Evolutionary conservation across 208 protist genomes (phyloP).

Genomic region (Blastocrithidia nonstop): DNA sequence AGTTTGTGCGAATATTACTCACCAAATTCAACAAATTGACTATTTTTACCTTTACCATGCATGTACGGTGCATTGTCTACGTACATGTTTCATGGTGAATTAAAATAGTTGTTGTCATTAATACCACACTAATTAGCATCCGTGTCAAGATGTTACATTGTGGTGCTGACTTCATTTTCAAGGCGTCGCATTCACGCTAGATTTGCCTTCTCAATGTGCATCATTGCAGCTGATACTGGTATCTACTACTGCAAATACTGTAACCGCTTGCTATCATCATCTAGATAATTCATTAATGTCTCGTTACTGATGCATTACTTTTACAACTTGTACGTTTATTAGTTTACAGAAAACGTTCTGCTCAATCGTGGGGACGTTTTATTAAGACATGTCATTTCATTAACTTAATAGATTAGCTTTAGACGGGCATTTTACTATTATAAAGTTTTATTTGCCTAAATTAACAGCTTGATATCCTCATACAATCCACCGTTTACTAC

Average conservation of each 20-base stretch:
- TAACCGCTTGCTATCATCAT: slow-evolving; percentile 13
- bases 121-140: slow-evolving; percentile 26
- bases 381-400: too few relatives aligned
- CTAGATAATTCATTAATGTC: neutral
- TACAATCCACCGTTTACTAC: slow-evolving; percentile 9
- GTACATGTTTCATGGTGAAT: too few relatives aligned
- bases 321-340: neutral
- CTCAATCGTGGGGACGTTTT: neutral
- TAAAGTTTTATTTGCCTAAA: slow-evolving; percentile 58
- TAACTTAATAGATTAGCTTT: slow-evolving; percentile 6
- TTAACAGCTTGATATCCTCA: slow-evolving; percentile 35
- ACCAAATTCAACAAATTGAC: too few relatives aligned
- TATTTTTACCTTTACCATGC: too few relatives aligned
- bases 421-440: slow-evolving; percentile 43
- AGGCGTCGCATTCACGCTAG: slow-evolving; percentile 23
- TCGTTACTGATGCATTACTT: slow-evolving; percentile 1
- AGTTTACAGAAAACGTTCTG: neutral
- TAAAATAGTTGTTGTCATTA: too few relatives aligned
- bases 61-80: too few relatives aligned
- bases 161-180: slow-evolving; percentile 23
- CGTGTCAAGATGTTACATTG: slow-evolving; percentile 29
- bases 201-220: slow-evolving; percentile 11
- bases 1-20: too few relatives aligned
- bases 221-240: slow-evolving; percentile 21
- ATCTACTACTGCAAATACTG: slow-evolving; percentile 12